A percentile compares a stretch with the other conserved stretches of the same genome.
These are phyloP conservation scores for Trichosporon coremiiforme DNA, from an alignment of 1,284 basidiomycete genomes.

Conservation along the genomic window DNA sequence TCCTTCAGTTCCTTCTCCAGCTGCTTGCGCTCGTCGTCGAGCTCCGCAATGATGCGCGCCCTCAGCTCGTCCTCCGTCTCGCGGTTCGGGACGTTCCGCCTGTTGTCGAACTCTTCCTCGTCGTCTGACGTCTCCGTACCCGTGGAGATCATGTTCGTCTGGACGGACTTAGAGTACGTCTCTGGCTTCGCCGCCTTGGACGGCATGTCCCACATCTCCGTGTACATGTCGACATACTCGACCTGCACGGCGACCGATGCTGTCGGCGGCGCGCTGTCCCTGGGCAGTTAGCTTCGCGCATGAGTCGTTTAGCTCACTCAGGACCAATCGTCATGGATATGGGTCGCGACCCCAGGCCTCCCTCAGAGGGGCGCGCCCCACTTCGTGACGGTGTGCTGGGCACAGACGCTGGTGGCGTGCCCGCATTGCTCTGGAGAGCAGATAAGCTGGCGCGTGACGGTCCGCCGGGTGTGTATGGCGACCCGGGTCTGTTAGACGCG, in stretches of 20 bases:
- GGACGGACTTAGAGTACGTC: slow-evolving; percentile 91
- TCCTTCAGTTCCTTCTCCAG: slow-evolving; percentile 77
- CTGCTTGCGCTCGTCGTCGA: slow-evolving; percentile 64
- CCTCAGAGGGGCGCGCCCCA: neutral
- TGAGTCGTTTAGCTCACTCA: too few relatives aligned
- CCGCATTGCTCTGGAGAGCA: neutral
- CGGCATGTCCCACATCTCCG: slow-evolving; percentile 86
- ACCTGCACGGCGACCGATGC: slow-evolving; percentile 52
- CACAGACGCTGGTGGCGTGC: slow-evolving; percentile 59
- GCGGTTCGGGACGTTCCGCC: slow-evolving; percentile 28
- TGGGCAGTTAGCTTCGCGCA: neutral
- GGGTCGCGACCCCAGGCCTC: neutral
- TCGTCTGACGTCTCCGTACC: slow-evolving; percentile 40
- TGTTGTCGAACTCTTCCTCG: slow-evolving; percentile 51
- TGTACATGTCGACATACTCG: slow-evolving; percentile 79
- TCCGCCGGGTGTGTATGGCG: slow-evolving; percentile 19
- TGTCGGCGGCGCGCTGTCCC: neutral
- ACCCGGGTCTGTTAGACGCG: slow-evolving; percentile 46
- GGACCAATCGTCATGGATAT: neutral
- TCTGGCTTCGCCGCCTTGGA: slow-evolving; percentile 60
- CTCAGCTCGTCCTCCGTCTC: slow-evolving; percentile 72
- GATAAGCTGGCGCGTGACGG: slow-evolving; percentile 5
- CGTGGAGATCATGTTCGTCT: slow-evolving; percentile 63
- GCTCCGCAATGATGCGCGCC: slow-evolving; percentile 63
- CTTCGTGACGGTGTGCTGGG: slow-evolving; percentile 66